Evolutionary conservation across 148 eudicot genomes (phyloP).

Genomic region (Chenopodium formosanum): DNA sequence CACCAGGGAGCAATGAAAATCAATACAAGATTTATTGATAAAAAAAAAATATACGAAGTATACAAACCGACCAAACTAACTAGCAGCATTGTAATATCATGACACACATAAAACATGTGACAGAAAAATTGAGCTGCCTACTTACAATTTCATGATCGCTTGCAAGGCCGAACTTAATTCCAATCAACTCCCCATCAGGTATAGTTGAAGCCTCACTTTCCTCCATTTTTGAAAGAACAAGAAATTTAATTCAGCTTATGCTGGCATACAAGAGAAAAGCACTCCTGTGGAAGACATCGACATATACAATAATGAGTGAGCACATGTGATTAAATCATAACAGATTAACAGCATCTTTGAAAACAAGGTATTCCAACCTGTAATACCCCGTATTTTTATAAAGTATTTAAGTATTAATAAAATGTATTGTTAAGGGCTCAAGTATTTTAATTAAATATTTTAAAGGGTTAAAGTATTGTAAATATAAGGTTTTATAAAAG

Average conservation of each 20-base stretch:
- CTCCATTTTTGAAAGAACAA: conserved; percentile 38
- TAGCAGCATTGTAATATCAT: neutral
- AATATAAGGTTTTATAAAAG: too few relatives aligned
- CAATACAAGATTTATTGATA: neutral
- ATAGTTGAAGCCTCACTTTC: conserved; percentile 34
- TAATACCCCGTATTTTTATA: too few relatives aligned
- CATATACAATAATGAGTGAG: neutral
- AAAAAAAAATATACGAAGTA: neutral
- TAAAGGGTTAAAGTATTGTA: too few relatives aligned
- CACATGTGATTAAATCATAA: neutral
- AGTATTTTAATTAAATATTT: too few relatives aligned
- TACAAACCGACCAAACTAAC: neutral
- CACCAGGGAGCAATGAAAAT: neutral
- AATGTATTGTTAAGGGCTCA: too few relatives aligned
- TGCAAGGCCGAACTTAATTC: conserved; percentile 61
- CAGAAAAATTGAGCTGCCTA: neutral
- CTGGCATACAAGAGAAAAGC: conserved; percentile 7
- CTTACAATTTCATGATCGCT: conserved; percentile 67
- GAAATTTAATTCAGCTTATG: neutral
- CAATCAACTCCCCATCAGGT: conserved; percentile 55
- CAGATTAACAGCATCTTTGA: neutral
- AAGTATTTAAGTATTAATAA: too few relatives aligned
- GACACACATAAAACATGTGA: neutral
- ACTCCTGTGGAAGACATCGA: neutral
- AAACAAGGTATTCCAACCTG: neutral